Evolutionary conservation across 75 land plant genomes (phyloP), one percentile per base, ranked within the genome.

Genomic region (Selaginella moellendorffii): DNA sequence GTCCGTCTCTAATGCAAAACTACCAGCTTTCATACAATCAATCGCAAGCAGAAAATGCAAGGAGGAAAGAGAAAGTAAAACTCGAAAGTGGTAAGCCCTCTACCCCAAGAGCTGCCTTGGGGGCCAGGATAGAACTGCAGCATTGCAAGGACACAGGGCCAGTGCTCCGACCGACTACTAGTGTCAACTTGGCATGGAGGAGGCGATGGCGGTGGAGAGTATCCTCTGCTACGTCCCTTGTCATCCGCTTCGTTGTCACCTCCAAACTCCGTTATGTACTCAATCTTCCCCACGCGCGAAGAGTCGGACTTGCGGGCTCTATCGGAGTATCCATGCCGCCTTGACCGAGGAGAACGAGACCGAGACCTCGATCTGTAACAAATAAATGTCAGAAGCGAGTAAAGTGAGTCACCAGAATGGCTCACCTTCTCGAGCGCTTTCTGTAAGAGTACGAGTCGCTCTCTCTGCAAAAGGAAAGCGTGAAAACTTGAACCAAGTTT

Each of bases 251-350:
- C 86, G 24, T 54, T 70, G 18, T 78, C 65, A 21, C 78, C 78
- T 26, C 99, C 97, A 79, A 89, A 95, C 71, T 89, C 99, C 27
- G 99, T 95, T 26, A 95, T 95, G 56, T 80, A 95, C 59, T 95
- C 99, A 27, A 95, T 80, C 65, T 91, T 95, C 20, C 78, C 68
- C 69, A 74, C 14, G 82, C 46, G 46, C 46, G 10, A 5, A n/a
- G n/a, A n/a, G 14, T 36, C 46, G 5, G 46, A 5, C 10, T 5
- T 36, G 5, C 46, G 46, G 14, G 5, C 46, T 36, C 46, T 36
- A 31, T 65, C 30, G n/a, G n/a, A n/a, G n/a, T n/a, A n/a, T n/a
- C n/a, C n/a, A 1, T 71, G 54, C 25, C 28, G 63, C 63, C 74
- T 23, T 14, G 74, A 64, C 53, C 97, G 76, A 26, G 95, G 88